phyloP scores from a whole-genome alignment of 805 yeast species.

The Spathaspora boniae region DNA sequence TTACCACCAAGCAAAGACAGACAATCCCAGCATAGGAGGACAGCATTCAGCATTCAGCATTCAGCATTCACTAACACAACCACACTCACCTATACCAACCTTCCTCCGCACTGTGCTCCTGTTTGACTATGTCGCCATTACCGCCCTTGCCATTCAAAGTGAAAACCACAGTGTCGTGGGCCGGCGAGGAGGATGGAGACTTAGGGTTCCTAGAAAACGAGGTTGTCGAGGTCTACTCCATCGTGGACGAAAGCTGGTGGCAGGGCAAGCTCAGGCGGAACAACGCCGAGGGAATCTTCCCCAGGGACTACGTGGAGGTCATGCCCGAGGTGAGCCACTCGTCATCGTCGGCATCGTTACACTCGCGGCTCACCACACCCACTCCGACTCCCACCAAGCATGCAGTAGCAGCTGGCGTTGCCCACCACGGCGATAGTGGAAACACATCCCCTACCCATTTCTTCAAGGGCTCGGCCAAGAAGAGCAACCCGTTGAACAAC shows the following conservation, averaged over 20 bases:
- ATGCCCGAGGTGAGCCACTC: conserved; percentile 33
- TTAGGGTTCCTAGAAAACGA: conserved; percentile 94
- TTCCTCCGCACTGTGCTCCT: too few species aligned
- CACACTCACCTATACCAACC: too few species aligned
- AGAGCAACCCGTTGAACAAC: conserved; percentile 6
- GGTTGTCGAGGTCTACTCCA: conserved; percentile 72
- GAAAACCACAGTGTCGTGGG: conserved; percentile 86
- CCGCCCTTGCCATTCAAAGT: conserved; percentile 67
- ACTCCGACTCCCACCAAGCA: conserved; percentile 3
- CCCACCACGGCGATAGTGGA: conserved; percentile 2
- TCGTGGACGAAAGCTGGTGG: conserved; percentile 92
- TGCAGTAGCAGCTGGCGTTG: too few species aligned
- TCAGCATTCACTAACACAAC: too few species aligned
- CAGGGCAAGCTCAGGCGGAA: conserved; percentile 79
- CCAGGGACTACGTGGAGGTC: conserved; percentile 76
- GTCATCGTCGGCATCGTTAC: conserved; percentile 15
- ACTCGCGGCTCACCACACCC: conserved; percentile 10
- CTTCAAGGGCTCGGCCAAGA: conserved; percentile 11
- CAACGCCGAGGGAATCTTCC: conserved; percentile 81
- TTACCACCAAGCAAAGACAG: too few species aligned
- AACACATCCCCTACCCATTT: conserved; percentile 12
- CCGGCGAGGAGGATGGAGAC: conserved; percentile 86
- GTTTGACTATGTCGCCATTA: conserved; percentile 10
- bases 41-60: too few species aligned
- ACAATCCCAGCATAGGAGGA: too few species aligned